Evolutionary conservation across 2,329 filamentous ascomycete species (phyloP).

Genomic region (Trichophyton rubrum): DNA sequence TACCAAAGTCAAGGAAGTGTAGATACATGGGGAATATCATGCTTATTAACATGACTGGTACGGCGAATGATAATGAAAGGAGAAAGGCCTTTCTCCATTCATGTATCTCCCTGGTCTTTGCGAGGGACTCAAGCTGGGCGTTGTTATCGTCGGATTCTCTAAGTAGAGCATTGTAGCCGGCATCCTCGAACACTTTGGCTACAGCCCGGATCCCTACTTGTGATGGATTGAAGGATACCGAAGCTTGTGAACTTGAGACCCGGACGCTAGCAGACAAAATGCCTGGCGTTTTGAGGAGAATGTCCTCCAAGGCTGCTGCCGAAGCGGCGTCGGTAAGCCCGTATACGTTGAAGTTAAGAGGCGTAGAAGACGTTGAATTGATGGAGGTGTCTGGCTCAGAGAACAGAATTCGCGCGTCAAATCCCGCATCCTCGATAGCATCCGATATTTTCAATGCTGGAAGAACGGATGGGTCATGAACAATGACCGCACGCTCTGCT

Average conservation of each 20-base stretch:
- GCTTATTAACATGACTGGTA: conserved; percentile 82
- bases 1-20: conserved; percentile 64
- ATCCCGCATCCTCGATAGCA: conserved; percentile 79
- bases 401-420: conserved; percentile 72
- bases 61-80: conserved; percentile 64
- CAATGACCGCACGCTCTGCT: conserved; percentile 78
- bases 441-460: conserved; percentile 62
- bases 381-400: conserved; percentile 51
- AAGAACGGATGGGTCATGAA: conserved; percentile 64
- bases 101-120: conserved; percentile 91
- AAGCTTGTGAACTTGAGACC: conserved; percentile 60
- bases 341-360: conserved; percentile 70
- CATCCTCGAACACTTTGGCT: conserved; percentile 68
- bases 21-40: conserved; percentile 89
- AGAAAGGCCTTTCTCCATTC: conserved; percentile 80
- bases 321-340: conserved; percentile 60
- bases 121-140: conserved; percentile 85
- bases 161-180: conserved; percentile 77
- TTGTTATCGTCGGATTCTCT: conserved; percentile 92
- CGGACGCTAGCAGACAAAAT: conserved; percentile 62
- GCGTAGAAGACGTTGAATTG: conserved; percentile 44
- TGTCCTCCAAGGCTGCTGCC: conserved; percentile 59
- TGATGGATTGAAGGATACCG: conserved; percentile 58
- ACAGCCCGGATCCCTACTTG: conserved; percentile 67
- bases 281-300: conserved; percentile 53